Evolutionary conservation across 306 rosid genomes (phyloP), one percentile per base, ranked within the genome.

Genomic region (Lagenaria siceraria): DNA sequence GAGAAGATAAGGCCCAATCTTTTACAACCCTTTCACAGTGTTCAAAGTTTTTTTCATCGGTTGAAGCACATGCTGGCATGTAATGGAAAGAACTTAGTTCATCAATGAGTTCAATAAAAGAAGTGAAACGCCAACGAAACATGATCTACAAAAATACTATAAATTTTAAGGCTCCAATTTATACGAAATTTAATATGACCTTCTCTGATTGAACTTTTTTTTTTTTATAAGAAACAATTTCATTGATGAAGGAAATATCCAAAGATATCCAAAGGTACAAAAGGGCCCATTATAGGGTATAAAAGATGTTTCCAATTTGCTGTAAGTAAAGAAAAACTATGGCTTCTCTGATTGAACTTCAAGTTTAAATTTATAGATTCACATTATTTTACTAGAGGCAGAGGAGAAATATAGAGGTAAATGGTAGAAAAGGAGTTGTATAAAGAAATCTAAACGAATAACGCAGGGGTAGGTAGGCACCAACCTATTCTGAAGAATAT

Each of bases 1-100:
- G 88, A 8, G 97, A 86, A 78, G 96, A 83, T 17, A 46, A 53
- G 5, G 93, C 87, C 99, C 99, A 96, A 66, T 71, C 86, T 85
- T 66, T 87, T 0, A 96, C 99, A 82, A 86, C 89, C 79, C 85
- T 80, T 48, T 96, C 88, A 72, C 99, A 96, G 19, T 56, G 80
- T 77, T 75, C 90, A 78, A 79, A 92, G 69, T 86, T 91, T 79
- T 78, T 52, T 59, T 62, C 78, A 4, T 77, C 59, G 29, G 85
- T 36, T 79, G 87, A 84, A 56, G 80, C 89, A 84, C 80, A 84
- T 78, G 43, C 96, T 78, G 59, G 52, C 61, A 88, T 86, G 59
- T 4, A 52, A 40, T 5, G 64, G 11, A 24, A 40, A 49, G 75
- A 82, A 63, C 74, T 74, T 24, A 51, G 48, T 38, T 43, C 58